A percentile compares a stretch with the other conserved stretches of the same genome.
Evolutionary conservation across 345 rosid genomes (phyloP).

Genomic region (Punica granatum): DNA sequence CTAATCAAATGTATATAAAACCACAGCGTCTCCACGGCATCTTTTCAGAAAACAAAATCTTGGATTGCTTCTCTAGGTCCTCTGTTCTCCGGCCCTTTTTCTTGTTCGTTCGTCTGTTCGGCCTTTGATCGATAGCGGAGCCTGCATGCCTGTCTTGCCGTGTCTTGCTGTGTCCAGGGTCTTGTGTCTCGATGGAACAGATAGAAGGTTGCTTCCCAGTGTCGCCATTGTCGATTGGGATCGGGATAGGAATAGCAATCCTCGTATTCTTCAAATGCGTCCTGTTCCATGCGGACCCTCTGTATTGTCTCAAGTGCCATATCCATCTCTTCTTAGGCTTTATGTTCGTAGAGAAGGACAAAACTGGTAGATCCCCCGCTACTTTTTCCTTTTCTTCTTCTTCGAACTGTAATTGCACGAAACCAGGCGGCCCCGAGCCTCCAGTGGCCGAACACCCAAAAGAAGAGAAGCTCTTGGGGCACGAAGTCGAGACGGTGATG

Average conservation of each 20-base stretch:
- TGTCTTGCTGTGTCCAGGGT: background rate
- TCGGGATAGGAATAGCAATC: background rate
- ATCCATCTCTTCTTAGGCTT: background rate
- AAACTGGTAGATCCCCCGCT: background rate
- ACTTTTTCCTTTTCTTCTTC: background rate
- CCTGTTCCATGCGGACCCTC: background rate
- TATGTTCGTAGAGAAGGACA: background rate
- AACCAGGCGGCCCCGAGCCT: background rate
- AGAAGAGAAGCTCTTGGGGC: conserved; percentile 1
- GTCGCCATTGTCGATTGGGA: background rate
- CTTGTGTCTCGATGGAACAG: background rate
- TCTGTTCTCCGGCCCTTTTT: background rate
- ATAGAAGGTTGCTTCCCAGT: background rate
- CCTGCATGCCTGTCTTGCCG: background rate
- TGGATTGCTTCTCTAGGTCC: background rate
- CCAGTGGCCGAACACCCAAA: background rate
- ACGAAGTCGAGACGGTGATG: conserved; percentile 17
- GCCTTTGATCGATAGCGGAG: background rate
- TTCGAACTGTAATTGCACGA: background rate
- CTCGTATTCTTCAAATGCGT: background rate
- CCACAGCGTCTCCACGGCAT: background rate
- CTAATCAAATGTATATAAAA: background rate
- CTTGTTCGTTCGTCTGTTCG: background rate
- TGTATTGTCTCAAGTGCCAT: background rate
- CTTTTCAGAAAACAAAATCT: background rate